Evolutionary conservation across 1,284 basidiomycete genomes (phyloP), one percentile per base, ranked within the genome.

Genomic region (Ganoderma meredithae): DNA sequence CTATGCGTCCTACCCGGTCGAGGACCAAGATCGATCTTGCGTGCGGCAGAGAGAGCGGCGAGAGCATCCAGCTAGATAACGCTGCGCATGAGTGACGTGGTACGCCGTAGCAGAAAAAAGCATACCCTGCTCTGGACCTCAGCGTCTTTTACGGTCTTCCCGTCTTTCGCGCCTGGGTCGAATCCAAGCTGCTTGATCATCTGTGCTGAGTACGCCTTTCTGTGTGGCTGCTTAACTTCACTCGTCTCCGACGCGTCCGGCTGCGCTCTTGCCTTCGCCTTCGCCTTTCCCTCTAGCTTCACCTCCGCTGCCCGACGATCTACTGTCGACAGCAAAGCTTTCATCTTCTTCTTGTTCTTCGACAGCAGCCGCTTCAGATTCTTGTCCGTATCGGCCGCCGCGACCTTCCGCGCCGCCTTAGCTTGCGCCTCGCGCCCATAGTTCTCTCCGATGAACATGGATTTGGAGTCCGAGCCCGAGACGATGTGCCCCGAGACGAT

Each of bases 401-500:
- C 85, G n/a, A 86, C 70, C 74, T 85, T 85, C 58, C 94, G 85
- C 69, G 89, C 89, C 3, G 90, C 87, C 74, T 85, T 90, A 12
- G 90, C 90, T 72, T 94, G 91, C 1, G 89, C 89, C 63, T 90
- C 90, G 33, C 93, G 83, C 0, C 94, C 94, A 39, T 95, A 82
- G 63, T 83, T 87, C 78, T 95, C 94, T 0, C 83, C 77, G 2
- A 90, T 77, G 70, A 84, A 88, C 72, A 88, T 69, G 19, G 83
- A 82, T 78, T 84, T 79, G 19, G 84, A 78, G 62, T 86, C 85
- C 1, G 83, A 76, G n/a, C 85, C 82, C 52, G 81, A 80, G 13
- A 94, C 83, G 67, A 94, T 81, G 78, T 91, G 88, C 1, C 93
- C 92, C 0, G 89, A 88, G n/a, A 96, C 84, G 59, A 96, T 83